These are phyloP conservation scores for Chytridiales sp. DNA, from an alignment of 371 early-diverging fungal genomes.

Conservation along the genomic window DNA sequence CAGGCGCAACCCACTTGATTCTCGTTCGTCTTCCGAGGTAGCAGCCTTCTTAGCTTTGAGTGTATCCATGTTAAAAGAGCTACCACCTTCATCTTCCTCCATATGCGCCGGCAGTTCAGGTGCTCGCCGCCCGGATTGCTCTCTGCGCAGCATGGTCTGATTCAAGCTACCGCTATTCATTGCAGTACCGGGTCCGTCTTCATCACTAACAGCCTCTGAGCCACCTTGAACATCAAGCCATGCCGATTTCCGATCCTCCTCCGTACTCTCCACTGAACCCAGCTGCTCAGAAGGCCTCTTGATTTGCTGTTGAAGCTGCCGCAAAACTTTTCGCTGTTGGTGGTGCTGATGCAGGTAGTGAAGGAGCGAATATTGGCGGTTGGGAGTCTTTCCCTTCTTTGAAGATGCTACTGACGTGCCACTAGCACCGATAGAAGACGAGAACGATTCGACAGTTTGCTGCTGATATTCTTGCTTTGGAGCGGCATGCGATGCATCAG, in stretches of 20 bases:
- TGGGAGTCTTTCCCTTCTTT: too few species aligned
- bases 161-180: too few species aligned
- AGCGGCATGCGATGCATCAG: too few species aligned
- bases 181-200: too few species aligned
- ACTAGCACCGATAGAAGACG: too few species aligned
- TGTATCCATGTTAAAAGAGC: neutral
- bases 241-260: neutral
- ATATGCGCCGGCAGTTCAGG: neutral
- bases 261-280: neutral
- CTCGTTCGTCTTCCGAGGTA: neutral
- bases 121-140: too few species aligned
- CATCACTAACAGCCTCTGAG: neutral
- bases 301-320: neutral
- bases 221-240: neutral
- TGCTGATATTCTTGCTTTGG: too few species aligned
- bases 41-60: neutral
- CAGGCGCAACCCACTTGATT: too few species aligned
- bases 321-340: neutral
- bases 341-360: neutral
- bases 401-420: too few species aligned
- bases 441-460: too few species aligned
- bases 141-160: too few species aligned
- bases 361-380: too few species aligned
- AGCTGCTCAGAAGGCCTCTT: neutral
- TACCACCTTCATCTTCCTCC: slow-evolving; percentile 1